Evolutionary conservation across 2,329 filamentous ascomycete species (phyloP).

Genomic region (Colletotrichum magnum): DNA sequence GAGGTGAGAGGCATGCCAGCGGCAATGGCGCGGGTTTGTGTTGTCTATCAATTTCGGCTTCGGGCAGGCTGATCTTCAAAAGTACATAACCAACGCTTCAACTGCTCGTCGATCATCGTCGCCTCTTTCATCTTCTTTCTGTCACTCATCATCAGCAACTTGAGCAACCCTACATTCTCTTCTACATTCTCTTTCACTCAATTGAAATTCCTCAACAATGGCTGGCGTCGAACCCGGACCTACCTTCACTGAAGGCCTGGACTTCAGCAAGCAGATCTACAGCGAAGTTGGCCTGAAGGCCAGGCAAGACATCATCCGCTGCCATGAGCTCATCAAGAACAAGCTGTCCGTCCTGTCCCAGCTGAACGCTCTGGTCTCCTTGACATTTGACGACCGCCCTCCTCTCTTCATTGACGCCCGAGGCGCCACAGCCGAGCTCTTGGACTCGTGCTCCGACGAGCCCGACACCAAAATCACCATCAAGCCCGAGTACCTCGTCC

Average conservation of each 20-base stretch:
- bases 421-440: not conserved
- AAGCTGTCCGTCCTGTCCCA: conserved; percentile 1
- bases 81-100: not conserved
- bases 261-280: conserved; percentile 9
- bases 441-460: not conserved
- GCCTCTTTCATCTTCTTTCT: not conserved
- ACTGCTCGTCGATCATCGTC: no score
- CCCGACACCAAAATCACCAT: conserved; percentile 16
- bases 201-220: not conserved
- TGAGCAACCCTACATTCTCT: not conserved
- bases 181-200: not conserved
- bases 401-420: conserved; percentile 30
- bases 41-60: not conserved
- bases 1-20: not conserved
- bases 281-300: not conserved
- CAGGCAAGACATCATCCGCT: not conserved
- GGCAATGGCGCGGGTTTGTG: not conserved
- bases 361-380: conserved; percentile 3
- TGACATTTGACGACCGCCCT: conserved; percentile 12
- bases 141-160: not conserved
- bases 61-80: not conserved
- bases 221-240: conserved; percentile 10
- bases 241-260: conserved; percentile 17
- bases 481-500: conserved; percentile 26
- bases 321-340: conserved; percentile 10